Base-by-base conservation (phyloP, 768 basidiomycete species). In the Daedaleopsis nitida region DNA sequence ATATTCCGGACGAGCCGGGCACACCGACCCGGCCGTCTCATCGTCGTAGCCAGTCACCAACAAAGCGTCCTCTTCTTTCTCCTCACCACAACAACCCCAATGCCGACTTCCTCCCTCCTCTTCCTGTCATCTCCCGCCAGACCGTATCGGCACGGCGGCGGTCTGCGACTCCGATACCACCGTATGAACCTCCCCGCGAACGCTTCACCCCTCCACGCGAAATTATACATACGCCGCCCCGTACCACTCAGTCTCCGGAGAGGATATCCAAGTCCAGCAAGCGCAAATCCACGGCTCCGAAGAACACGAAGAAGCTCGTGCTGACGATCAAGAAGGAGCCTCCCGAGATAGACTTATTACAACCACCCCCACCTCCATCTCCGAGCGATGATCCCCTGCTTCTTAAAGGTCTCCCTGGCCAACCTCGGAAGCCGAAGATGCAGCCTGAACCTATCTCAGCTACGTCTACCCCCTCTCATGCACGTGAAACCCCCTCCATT, bases 331-430 rank as follows among this genome's bases (percentile, higher is more conserved):
- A 92, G 79, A 83, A 76, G 58, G 89, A 92, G 66, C 80, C 83
- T 5, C 89, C 89, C 0, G 82, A 83, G 17, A 76, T 90, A 63
- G 83, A 89, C 66, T 73, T 88, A 32, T 78, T 70, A 51, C 77
- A 69, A 14, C 86, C 86, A 5, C 79, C 85, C 66, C 85, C 87
- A 9, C 91, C 91, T 0, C 78, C 88, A 0, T 89, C 88, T 55
- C 91, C 91, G 3, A 83, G 83, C 0, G 91, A 92, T 39, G 91
- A 92, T 66, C 91, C 91, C 0, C 71, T 92, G 0, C 75, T 92
- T 2, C 77, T 92, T 32, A 64, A 64, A 19, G 62, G 62, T 7
- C 13, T 44, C 13, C 80, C 79, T 48, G 84, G 80, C 3, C 76
- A 77, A 12, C 67, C 76, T n/a, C 55, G 52, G 38, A 51, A 52